These are phyloP conservation scores for Lasiosphaeria miniovina DNA, from an alignment of 495 filamentous ascomycete genomes.

Conservation along the genomic window DNA sequence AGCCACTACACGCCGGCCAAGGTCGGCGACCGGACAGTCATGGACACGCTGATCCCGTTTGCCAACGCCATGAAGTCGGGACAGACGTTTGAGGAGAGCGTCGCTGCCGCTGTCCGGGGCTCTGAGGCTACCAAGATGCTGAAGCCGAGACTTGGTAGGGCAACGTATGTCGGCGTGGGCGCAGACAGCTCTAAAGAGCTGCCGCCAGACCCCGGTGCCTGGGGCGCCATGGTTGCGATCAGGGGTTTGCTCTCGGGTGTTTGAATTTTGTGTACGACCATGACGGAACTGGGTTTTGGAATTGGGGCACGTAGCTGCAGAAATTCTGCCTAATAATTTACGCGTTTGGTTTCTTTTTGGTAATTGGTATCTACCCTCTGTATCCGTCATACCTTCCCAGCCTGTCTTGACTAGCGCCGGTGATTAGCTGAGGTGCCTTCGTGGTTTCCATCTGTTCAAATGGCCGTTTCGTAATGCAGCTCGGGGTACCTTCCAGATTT, in stretches of 20 bases:
- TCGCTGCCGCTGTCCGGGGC: slow-evolving; percentile 51
- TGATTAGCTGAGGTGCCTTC: too few species aligned
- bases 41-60: slow-evolving; percentile 60
- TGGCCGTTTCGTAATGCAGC: too few species aligned
- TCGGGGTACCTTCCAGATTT: too few species aligned
- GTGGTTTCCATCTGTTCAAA: too few species aligned
- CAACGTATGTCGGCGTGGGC: slow-evolving; percentile 56
- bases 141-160: slow-evolving; percentile 55
- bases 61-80: slow-evolving; percentile 43
- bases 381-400: too few species aligned
- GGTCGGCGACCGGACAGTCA: slow-evolving; percentile 51
- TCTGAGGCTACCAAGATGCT: slow-evolving; percentile 53
- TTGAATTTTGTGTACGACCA: slow-evolving; percentile 1
- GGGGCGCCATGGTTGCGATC: slow-evolving; percentile 59
- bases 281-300: not conserved
- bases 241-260: slow-evolving; percentile 40
- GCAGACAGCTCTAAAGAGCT: slow-evolving; percentile 41
- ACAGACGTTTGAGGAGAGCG: slow-evolving; percentile 46
- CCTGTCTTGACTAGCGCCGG: too few species aligned
- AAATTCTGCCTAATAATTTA: not conserved
- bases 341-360: not conserved
- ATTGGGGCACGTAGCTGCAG: not conserved
- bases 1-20: slow-evolving; percentile 47
- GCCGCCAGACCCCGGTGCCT: slow-evolving; percentile 59
- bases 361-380: too few species aligned